Conservation (phyloP, 2,329 filamentous ascomycete species). For the Ophiostoma pallidulum region DNA sequence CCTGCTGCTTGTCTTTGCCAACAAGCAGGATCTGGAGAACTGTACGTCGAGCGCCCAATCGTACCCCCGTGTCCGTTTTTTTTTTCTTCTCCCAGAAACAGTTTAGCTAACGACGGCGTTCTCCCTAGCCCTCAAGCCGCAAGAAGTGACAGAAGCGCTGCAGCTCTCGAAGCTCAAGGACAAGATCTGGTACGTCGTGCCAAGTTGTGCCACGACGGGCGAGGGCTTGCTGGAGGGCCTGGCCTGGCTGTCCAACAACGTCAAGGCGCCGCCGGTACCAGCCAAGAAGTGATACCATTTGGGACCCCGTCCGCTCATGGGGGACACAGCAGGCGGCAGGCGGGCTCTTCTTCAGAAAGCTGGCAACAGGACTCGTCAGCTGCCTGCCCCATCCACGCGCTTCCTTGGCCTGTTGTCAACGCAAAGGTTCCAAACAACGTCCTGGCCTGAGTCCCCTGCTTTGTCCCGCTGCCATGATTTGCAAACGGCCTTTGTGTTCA, state of each 20-base stretch:
- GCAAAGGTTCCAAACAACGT: too few species aligned
- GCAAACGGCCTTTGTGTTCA: too few species aligned
- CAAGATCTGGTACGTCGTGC: constrained; percentile 77
- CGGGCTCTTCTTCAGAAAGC: too few species aligned
- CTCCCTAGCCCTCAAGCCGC: constrained; percentile 60
- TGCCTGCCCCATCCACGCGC: too few species aligned
- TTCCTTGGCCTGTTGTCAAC: too few species aligned
- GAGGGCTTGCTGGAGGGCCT: constrained; percentile 75
- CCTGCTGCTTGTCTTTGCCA: constrained; percentile 88
- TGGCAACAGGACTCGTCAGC: too few species aligned
- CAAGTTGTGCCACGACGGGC: constrained; percentile 71
- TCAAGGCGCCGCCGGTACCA: constrained; percentile 54
- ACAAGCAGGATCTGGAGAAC: constrained; percentile 92
- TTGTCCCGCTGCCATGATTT: too few species aligned
- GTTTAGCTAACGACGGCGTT: not conserved
- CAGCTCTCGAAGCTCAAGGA: constrained; percentile 70
- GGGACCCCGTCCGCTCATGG: too few species aligned
- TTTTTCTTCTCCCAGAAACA: too few species aligned
- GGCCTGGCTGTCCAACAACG: constrained; percentile 76
- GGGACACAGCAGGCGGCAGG: too few species aligned
- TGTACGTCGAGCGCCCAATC: constrained; percentile 38
- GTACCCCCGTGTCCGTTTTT: not conserved
- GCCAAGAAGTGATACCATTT: constrained; percentile 47
- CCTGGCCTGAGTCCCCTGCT: too few species aligned
- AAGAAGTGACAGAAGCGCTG: constrained; percentile 69